Evolutionary conservation across 495 filamentous ascomycete genomes (phyloP), one percentile per base, ranked within the genome.

Genomic region (Aspergillus biplanus): DNA sequence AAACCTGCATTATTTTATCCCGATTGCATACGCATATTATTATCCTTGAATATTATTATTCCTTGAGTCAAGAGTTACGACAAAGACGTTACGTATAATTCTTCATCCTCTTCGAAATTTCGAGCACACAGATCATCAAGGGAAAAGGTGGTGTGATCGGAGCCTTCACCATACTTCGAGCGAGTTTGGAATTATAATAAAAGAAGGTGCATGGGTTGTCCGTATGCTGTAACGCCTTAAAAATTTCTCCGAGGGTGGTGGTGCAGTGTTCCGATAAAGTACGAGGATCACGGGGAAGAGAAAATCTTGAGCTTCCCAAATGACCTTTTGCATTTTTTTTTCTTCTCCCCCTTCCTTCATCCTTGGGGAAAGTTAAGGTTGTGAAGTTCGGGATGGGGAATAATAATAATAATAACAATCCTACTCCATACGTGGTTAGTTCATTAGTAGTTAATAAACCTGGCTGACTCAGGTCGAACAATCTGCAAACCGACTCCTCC

Each of bases 401-500:
- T n/a, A 11, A 18, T 21, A 49, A 50, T n/a, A 11, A 18, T 21
- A 27, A 27, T 21, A 18, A 18, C 16, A 4, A 18, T 50, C 21
- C 2, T 1, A 27, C 1, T 27, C 21, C 21, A 27, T 27, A 27
- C 2, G 21, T 27, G 21, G 21, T 50, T 21, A 31, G 47, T 50
- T 50, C n/a, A 7, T 44, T 44, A 15, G 5, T 6, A 44, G 39
- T 5, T 27, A 16, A 21, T 31, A 16, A 31, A 16, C 9, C 15
- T 35, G 49, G 54, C 52, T 62, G 52, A 56, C 21, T 56, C 60
- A 62, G 60, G 42, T 39, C 32, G 49, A 37, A 44, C 42, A 31
- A 33, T 16, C 56, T 54, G 62, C 62, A 59, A 58, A 56, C 54
- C 33, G 37, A 48, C 62, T 39, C 12, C 50, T 59, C 62, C 21